phyloP scores from a whole-genome alignment of 2,329 filamentous ascomycete species.

The Calonectria hawksworthii region DNA sequence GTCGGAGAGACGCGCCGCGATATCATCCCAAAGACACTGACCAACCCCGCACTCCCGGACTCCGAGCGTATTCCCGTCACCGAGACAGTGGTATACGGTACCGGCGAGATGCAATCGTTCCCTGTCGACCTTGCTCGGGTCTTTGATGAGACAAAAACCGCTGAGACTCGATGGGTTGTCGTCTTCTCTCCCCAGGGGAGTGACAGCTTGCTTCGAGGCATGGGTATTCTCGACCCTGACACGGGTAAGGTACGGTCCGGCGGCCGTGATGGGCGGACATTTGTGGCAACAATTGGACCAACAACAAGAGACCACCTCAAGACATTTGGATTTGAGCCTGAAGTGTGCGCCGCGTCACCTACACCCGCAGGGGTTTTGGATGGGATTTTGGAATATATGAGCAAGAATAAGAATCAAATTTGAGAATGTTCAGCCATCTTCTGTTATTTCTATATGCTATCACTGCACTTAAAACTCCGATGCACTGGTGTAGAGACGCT shows the following conservation, averaged over 20 bases:
- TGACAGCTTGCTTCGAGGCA: constrained; percentile 68
- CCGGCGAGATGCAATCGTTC: constrained; percentile 86
- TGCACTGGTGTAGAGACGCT: background rate
- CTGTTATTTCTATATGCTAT: background rate
- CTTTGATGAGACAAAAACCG: constrained; percentile 61
- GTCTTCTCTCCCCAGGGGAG: constrained; percentile 80
- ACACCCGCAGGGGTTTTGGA: constrained; percentile 83
- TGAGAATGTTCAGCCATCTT: constrained; percentile 24
- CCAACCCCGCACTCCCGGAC: constrained; percentile 65
- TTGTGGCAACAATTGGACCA: constrained; percentile 90
- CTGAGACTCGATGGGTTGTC: constrained; percentile 75
- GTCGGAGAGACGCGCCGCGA: constrained; percentile 92
- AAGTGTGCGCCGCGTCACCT: constrained; percentile 86
- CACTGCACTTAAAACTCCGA: background rate
- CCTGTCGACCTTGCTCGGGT: constrained; percentile 71
- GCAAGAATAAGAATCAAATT: constrained; percentile 30
- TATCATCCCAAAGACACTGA: constrained; percentile 87
- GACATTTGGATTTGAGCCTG: constrained; percentile 76
- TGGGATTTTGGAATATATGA: constrained; percentile 68
- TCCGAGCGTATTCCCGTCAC: constrained; percentile 74
- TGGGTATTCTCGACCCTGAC: constrained; percentile 65
- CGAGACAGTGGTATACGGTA: constrained; percentile 90
- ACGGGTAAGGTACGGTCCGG: constrained; percentile 55
- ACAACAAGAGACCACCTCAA: constrained; percentile 86
- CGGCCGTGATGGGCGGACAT: constrained; percentile 61